These are phyloP conservation scores for Sutorius eximius DNA, from an alignment of 1,284 basidiomycete species.

Conservation along the genomic window DNA sequence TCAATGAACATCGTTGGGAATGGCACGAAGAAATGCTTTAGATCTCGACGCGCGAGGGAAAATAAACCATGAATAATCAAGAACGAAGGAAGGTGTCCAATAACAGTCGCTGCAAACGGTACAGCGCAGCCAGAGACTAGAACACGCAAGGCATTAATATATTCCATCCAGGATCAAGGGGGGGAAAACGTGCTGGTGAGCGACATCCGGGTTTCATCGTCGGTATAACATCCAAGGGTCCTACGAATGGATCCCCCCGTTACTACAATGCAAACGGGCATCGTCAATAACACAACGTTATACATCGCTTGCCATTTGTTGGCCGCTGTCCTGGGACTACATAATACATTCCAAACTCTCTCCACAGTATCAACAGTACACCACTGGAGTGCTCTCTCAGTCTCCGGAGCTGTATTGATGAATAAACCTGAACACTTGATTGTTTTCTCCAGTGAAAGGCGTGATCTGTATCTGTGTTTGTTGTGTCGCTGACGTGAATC, in stretches of 20 bases:
- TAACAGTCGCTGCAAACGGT: conserved; percentile 19
- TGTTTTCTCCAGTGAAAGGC: neutral
- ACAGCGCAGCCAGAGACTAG: conserved; percentile 16
- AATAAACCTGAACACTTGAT: neutral
- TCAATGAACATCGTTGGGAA: conserved; percentile 14
- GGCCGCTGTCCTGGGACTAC: neutral
- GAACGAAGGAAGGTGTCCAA: conserved; percentile 17
- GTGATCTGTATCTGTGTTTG: neutral
- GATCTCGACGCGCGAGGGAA: conserved; percentile 6
- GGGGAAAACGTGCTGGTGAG: neutral
- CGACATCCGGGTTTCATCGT: conserved; percentile 14
- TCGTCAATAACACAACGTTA: neutral
- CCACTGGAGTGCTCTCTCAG: neutral
- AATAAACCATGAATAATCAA: conserved; percentile 26
- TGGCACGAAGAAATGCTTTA: conserved; percentile 2
- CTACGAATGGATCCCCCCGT: conserved; percentile 7
- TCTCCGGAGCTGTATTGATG: too few species aligned
- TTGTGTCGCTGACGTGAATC: neutral
- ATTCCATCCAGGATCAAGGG: neutral
- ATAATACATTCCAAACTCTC: neutral
- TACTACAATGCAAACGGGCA: conserved; percentile 12
- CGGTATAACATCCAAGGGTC: conserved; percentile 3
- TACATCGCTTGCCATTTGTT: neutral
- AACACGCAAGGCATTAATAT: neutral
- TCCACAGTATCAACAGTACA: neutral